Conservation (phyloP, 768 basidiomycete genomes). For the Lanmaoa rubissima region DNA sequence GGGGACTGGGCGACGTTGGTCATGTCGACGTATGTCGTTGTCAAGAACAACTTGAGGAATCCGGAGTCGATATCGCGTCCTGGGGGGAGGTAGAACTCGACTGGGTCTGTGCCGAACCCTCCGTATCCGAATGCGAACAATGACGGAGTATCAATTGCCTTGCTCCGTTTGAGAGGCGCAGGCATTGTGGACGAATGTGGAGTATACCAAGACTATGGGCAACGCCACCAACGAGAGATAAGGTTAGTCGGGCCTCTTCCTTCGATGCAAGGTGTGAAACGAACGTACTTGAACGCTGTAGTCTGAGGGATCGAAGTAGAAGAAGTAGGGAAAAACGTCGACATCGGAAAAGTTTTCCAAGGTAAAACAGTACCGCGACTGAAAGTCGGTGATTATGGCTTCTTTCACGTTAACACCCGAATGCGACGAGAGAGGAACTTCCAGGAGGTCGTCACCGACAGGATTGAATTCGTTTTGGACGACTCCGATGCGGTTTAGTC, state of each 20-base stretch:
- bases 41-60: slow-evolving; percentile 24
- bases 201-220: slow-evolving; percentile 16
- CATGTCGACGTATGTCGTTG: slow-evolving; percentile 22
- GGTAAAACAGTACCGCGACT: slow-evolving; percentile 14
- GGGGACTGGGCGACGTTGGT: slow-evolving; percentile 6
- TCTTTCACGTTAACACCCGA: slow-evolving; percentile 6
- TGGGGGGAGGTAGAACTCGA: slow-evolving; percentile 14
- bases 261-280: background rate
- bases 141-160: slow-evolving; percentile 3
- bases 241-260: background rate
- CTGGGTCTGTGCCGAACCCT: slow-evolving; percentile 16
- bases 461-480: background rate
- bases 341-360: slow-evolving; percentile 15
- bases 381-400: slow-evolving; percentile 13
- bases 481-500: slow-evolving; percentile 7
- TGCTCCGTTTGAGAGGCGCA: slow-evolving; percentile 8
- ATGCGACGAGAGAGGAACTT: background rate
- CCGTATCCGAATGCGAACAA: slow-evolving; percentile 21
- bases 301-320: slow-evolving; percentile 25
- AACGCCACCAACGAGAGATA: background rate
- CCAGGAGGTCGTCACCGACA: slow-evolving; percentile 11
- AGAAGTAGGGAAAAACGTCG: slow-evolving; percentile 24
- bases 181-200: slow-evolving; percentile 3
- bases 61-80: slow-evolving; percentile 10
- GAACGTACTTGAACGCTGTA: slow-evolving; percentile 16